Conservation (phyloP, 371 early-diverging fungal species). For the Coemansia sp. region DNA sequence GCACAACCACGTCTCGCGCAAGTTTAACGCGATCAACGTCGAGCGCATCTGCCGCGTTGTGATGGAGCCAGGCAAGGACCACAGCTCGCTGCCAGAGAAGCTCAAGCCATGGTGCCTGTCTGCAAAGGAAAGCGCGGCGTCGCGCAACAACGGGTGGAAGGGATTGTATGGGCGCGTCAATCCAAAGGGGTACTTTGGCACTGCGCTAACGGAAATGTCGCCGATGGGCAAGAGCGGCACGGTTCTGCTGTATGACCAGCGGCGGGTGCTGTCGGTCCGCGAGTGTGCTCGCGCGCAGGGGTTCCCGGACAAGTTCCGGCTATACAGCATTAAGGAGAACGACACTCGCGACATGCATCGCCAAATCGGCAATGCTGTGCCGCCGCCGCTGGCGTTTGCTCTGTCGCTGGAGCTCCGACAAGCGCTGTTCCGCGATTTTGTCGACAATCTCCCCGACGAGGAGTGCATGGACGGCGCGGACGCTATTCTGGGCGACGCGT, state of each 20-base stretch:
- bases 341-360: constrained; percentile 54
- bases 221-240: constrained; percentile 63
- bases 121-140: constrained; percentile 53
- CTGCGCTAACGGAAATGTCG: constrained; percentile 56
- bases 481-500: constrained; percentile 24
- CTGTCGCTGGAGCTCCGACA: constrained; percentile 52
- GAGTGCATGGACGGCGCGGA: background rate
- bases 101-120: constrained; percentile 57
- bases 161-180: constrained; percentile 58
- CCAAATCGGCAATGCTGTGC: constrained; percentile 66
- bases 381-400: constrained; percentile 58
- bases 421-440: constrained; percentile 48
- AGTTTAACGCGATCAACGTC: constrained; percentile 50
- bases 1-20: constrained; percentile 54
- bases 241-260: constrained; percentile 60
- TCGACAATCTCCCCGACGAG: constrained; percentile 5
- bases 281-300: constrained; percentile 66
- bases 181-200: constrained; percentile 55
- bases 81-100: constrained; percentile 53
- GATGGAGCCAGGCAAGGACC: constrained; percentile 57
- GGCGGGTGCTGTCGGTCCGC: constrained; percentile 57
- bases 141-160: constrained; percentile 58
- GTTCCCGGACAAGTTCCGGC: constrained; percentile 61
- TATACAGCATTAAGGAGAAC: constrained; percentile 38
- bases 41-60: constrained; percentile 55